phyloP scores from a whole-genome alignment of 148 eudicot species.

The Fagopyrum tataricum region DNA sequence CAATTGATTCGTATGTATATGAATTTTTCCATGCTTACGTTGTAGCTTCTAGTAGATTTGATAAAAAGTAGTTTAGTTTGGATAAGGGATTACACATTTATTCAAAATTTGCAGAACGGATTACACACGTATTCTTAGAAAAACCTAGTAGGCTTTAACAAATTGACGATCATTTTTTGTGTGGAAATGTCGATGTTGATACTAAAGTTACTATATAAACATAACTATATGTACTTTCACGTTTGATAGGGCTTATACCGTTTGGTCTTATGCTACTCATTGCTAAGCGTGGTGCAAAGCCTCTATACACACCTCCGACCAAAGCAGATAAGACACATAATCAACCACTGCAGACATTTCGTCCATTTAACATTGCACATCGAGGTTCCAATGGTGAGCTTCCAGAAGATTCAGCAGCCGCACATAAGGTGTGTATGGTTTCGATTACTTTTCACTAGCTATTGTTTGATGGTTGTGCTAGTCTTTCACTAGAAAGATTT shows the following conservation, averaged over 20 bases:
- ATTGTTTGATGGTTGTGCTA: neutral
- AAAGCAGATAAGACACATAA: slow-evolving; percentile 33
- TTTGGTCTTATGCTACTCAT: slow-evolving; percentile 36
- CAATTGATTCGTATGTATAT: neutral
- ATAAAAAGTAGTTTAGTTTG: neutral
- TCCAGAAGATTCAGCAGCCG: slow-evolving; percentile 89
- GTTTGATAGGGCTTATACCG: slow-evolving; percentile 7
- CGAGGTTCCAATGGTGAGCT: slow-evolving; percentile 95
- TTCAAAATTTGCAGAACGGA: too few species aligned
- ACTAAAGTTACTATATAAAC: neutral
- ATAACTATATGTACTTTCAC: too few species aligned
- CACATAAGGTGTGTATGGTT: slow-evolving; percentile 53
- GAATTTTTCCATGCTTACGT: neutral
- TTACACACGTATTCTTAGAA: too few species aligned
- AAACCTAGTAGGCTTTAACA: too few species aligned
- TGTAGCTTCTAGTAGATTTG: neutral
- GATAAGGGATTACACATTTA: neutral
- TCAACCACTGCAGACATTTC: slow-evolving; percentile 75
- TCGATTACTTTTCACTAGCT: neutral
- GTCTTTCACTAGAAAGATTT: neutral
- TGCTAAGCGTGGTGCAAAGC: slow-evolving; percentile 57
- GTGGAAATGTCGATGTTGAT: slow-evolving; percentile 1
- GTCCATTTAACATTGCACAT: slow-evolving; percentile 83
- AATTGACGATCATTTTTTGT: neutral
- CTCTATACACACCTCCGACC: slow-evolving; percentile 60